Evolutionary conservation across 495 filamentous ascomycete genomes (phyloP), one percentile per base, ranked within the genome.

Genomic region (Clavariopsis aquatica): DNA sequence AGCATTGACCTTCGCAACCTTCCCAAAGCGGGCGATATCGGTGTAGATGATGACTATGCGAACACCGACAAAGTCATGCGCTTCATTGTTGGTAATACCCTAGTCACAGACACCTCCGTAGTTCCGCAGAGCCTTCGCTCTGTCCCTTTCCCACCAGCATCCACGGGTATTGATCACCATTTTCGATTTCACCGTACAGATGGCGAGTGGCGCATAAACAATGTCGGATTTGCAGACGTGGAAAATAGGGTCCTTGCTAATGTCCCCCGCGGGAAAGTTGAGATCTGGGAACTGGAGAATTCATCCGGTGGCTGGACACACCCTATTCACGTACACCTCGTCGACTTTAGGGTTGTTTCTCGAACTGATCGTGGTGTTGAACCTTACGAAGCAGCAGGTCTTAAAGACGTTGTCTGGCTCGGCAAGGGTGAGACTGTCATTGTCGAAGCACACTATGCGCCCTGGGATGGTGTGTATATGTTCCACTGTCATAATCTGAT

Each of bases 251-350:
- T 84, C 28, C 75, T 84, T 0, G 81, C 83, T 22, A 77, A 76
- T 1, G 77, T 79, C 0, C 73, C 72, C 29, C 77, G 80, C 15
- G 83, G 83, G n/a, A 75, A 72, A 0, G 74, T 79, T 1, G 77
- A 84, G 70, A 74, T 80, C 17, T 85, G 81, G 82, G 76, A 81
- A 62, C 74, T 85, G 5, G 41, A 70, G 15, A 70, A 70, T 24
- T 28, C 56, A 15, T 73, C 76, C 38, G 77, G 79, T 27, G 77
- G 65, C 24, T 83, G 82, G 75, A 75, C 74, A 15, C 82, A 84
- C 52, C 82, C 83, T 9, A 66, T 86, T 41, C 84, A 86, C 70
- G 74, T 86, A 29, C 84, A 86, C 64, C 75, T 86, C 22, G 79
- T 86, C 57, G 83, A 86, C 61, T 79, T 86, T 66, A 72, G 77